phyloP scores from a whole-genome alignment of 2,329 filamentous ascomycete species.

The Ustilaginoidea virens region DNA sequence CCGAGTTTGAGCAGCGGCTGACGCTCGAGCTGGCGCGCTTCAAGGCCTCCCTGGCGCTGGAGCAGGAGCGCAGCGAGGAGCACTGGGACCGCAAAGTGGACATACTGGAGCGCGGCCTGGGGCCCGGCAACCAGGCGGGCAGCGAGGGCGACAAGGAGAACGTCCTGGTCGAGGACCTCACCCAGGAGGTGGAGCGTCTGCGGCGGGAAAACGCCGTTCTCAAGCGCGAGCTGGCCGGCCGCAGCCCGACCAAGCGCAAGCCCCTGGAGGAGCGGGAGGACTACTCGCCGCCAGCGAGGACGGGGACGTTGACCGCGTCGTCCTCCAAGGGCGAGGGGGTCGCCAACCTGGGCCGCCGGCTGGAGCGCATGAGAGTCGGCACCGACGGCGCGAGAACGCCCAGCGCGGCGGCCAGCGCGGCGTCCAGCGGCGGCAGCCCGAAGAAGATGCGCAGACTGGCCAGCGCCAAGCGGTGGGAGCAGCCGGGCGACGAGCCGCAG shows the following conservation, averaged over 20 bases:
- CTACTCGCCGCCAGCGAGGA: constrained; percentile 5
- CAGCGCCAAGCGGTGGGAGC: constrained; percentile 30
- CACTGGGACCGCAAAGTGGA: constrained; percentile 81
- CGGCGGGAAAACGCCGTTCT: constrained; percentile 48
- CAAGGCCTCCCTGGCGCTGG: constrained; percentile 62
- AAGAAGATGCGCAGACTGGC: constrained; percentile 38
- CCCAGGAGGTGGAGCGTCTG: constrained; percentile 56
- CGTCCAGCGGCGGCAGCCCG: constrained; percentile 26
- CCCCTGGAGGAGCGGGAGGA: constrained; percentile 41
- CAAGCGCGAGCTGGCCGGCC: constrained; percentile 46
- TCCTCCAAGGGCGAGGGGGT: constrained; percentile 11
- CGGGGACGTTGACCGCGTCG: neutral
- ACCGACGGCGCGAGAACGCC: constrained; percentile 16
- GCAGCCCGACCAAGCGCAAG: constrained; percentile 46
- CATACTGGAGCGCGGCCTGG: constrained; percentile 36
- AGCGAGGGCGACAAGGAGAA: constrained; percentile 48
- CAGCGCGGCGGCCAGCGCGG: too few species aligned
- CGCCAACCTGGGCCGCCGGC: constrained; percentile 25
- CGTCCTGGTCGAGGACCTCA: constrained; percentile 44
- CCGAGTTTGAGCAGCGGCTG: constrained; percentile 69
- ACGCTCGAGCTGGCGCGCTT: constrained; percentile 65
- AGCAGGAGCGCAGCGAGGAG: constrained; percentile 66
- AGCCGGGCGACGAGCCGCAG: constrained; percentile 19
- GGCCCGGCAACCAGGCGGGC: constrained; percentile 27
- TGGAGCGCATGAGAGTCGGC: constrained; percentile 36